Evolutionary conservation across 768 basidiomycete species (phyloP).

Genomic region (Lyophyllum atratum): DNA sequence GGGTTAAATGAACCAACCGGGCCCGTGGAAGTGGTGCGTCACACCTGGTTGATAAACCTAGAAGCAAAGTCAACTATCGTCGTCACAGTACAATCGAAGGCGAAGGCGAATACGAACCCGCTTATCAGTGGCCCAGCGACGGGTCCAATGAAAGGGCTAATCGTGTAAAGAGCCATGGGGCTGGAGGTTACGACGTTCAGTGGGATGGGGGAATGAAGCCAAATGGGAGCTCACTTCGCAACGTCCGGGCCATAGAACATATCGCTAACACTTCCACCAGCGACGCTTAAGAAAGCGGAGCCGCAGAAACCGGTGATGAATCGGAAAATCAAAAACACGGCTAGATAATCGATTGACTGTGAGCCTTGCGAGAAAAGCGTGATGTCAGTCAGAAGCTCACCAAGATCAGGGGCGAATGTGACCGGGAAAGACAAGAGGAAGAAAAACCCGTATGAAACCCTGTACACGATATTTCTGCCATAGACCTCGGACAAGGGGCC

Average conservation of each 20-base stretch:
- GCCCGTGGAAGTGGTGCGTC: slow-evolving; percentile 4
- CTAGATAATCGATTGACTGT: slow-evolving; percentile 28
- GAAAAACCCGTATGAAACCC: slow-evolving; percentile 58
- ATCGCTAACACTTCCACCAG: slow-evolving; percentile 58
- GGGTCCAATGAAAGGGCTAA: slow-evolving; percentile 53
- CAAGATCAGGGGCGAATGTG: slow-evolving; percentile 69
- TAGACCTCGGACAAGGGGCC: slow-evolving; percentile 59
- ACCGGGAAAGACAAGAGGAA: slow-evolving; percentile 70
- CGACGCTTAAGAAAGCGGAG: slow-evolving; percentile 57
- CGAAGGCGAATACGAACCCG: slow-evolving; percentile 47
- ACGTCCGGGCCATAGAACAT: slow-evolving; percentile 58
- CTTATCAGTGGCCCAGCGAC: slow-evolving; percentile 58
- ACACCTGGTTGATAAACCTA: slow-evolving; percentile 71
- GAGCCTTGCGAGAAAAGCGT: background rate
- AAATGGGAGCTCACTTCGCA: slow-evolving; percentile 47
- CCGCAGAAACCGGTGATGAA: slow-evolving; percentile 58
- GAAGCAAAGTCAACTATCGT: background rate
- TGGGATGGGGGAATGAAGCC: background rate
- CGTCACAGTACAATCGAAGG: background rate
- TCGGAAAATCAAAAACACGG: slow-evolving; percentile 60
- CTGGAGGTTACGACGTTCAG: background rate
- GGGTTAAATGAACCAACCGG: background rate
- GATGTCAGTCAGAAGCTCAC: slow-evolving; percentile 33
- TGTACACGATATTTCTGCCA: slow-evolving; percentile 67
- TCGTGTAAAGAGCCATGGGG: slow-evolving; percentile 58